Evolutionary conservation across 2,329 filamentous ascomycete genomes (phyloP).

Genomic region (Stemphylium beticola): DNA sequence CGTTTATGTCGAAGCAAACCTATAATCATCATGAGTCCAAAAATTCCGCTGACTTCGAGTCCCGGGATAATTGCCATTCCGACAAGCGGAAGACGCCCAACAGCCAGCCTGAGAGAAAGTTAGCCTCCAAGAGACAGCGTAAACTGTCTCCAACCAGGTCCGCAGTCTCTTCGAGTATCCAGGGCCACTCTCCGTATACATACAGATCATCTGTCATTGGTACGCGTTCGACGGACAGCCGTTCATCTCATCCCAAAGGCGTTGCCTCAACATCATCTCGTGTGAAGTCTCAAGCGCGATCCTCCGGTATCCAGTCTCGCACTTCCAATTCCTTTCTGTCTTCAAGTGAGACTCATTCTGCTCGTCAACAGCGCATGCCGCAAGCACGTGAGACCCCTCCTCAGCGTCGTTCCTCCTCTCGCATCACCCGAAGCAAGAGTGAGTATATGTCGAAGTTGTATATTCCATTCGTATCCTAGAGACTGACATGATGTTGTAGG

Average conservation of each 20-base stretch:
- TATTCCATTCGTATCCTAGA: background rate
- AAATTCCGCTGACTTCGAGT: background rate
- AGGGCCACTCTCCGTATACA: background rate
- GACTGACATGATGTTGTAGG: conserved; percentile 3
- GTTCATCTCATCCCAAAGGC: background rate
- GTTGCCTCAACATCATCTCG: background rate
- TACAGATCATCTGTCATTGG: background rate
- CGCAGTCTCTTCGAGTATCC: background rate
- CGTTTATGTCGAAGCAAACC: conserved; percentile 2
- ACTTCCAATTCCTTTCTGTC: background rate
- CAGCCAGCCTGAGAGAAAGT: background rate
- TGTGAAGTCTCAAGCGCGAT: background rate
- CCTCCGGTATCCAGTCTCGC: background rate
- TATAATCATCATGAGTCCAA: background rate
- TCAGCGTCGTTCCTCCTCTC: conserved; percentile 2
- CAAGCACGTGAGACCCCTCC: background rate
- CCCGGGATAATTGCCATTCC: background rate
- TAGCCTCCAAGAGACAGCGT: conserved; percentile 15
- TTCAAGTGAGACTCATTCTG: background rate
- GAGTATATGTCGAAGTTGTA: background rate
- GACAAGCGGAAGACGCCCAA: conserved; percentile 20
- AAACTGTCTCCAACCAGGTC: conserved; percentile 1
- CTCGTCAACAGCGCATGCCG: conserved; percentile 2
- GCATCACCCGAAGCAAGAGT: conserved; percentile 15
- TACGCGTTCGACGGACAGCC: background rate